Percentiles rank a stretch among this genome's conserved stretches.
phyloP scores from a whole-genome alignment of 139 green algal genomes.

The Chlamydomonas eustigma region DNA sequence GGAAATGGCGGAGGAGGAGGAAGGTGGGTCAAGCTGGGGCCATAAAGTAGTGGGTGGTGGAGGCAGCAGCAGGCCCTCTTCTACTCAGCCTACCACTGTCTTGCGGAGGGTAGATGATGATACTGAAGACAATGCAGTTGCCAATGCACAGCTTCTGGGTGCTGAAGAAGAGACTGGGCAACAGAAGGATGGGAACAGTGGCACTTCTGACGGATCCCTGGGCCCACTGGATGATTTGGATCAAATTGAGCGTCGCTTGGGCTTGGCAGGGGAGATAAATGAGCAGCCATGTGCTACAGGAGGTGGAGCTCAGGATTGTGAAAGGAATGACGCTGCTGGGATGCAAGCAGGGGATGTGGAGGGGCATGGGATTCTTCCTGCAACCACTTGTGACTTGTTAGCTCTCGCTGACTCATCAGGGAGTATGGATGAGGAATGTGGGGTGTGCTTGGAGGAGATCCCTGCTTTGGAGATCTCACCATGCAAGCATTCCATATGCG shows the following conservation, averaged over 20 bases:
- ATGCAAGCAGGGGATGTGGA: not conserved
- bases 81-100: no score
- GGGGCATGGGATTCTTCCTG: not conserved
- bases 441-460: conserved; percentile 1
- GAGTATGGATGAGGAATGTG: not conserved
- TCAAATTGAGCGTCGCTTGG: not conserved
- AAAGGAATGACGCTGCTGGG: not conserved
- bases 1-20: not conserved
- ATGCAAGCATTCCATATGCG: not conserved
- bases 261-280: not conserved
- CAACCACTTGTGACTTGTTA: no score
- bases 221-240: not conserved
- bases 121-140: no score
- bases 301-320: not conserved
- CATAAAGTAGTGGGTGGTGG: not conserved
- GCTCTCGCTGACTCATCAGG: not conserved
- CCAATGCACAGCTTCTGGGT: no score
- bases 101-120: no score
- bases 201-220: no score
- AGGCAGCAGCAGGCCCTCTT: not conserved
- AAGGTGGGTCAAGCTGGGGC: not conserved
- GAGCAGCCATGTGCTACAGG: not conserved
- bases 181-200: no score
- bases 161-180: no score
- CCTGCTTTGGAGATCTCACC: not conserved